A percentile compares a stretch with the other conserved stretches of the same genome.
Evolutionary conservation across 2,329 filamentous ascomycete genomes (phyloP).

Genomic region (Microdochium trichocladiopsis): DNA sequence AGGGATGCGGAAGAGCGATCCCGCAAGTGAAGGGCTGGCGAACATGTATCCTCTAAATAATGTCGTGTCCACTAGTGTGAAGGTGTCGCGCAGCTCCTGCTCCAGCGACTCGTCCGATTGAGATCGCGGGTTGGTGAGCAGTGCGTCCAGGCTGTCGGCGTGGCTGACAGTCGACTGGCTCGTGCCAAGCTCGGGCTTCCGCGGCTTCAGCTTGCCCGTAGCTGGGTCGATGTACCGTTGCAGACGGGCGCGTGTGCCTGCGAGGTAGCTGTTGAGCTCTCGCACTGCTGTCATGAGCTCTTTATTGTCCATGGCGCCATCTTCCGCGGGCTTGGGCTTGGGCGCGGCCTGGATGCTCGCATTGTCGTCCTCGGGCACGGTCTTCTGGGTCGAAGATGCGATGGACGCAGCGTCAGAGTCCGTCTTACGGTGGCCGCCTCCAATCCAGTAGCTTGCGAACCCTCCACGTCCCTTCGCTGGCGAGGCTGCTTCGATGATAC

Average conservation of each 20-base stretch:
- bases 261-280: conserved; percentile 81
- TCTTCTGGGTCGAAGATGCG: conserved; percentile 45
- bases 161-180: conserved; percentile 38
- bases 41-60: conserved; percentile 96
- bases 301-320: conserved; percentile 63
- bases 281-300: conserved; percentile 76
- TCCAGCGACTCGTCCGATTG: conserved; percentile 57
- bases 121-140: conserved; percentile 33
- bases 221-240: conserved; percentile 55
- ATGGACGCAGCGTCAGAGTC: conserved; percentile 53
- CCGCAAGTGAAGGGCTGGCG: conserved; percentile 74
- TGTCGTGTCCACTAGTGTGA: conserved; percentile 84
- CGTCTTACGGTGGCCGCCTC: conserved; percentile 32
- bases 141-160: conserved; percentile 21
- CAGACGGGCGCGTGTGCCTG: conserved; percentile 67
- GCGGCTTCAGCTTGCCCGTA: conserved; percentile 53
- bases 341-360: conserved; percentile 38
- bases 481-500: conserved; percentile 18
- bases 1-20: conserved; percentile 85
- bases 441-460: conserved; percentile 49
- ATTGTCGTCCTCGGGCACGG: conserved; percentile 44
- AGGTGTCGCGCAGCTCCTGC: conserved; percentile 65
- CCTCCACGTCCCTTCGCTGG: conserved; percentile 31
- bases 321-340: conserved; percentile 35
- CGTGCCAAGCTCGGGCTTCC: conserved; percentile 33